phyloP scores from a whole-genome alignment of 257 asterid genomes.

The Solanum etuberosum region DNA sequence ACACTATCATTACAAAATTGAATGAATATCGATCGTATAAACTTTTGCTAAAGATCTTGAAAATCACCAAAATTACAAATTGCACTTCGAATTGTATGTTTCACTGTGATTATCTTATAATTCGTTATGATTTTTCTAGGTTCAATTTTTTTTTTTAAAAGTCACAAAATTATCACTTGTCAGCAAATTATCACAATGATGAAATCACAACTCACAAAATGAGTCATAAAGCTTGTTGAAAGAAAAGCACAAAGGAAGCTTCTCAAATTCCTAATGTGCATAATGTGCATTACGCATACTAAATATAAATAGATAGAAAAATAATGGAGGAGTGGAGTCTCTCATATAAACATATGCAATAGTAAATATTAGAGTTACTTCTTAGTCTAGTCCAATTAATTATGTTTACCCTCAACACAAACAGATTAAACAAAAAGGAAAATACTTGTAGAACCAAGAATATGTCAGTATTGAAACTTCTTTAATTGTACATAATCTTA shows the following conservation, averaged over 20 bases:
- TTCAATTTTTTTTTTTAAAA: not conserved
- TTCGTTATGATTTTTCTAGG: not conserved
- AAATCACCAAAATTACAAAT: not conserved
- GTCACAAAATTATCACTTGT: not conserved
- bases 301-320: not conserved
- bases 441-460: not conserved
- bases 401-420: not conserved
- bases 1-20: not conserved
- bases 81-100: not conserved
- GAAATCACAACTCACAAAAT: not conserved
- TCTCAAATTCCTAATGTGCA: not conserved
- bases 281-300: not conserved
- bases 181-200: not conserved
- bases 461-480: not conserved
- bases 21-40: no score
- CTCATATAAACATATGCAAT: not conserved
- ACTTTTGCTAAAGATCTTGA: not conserved
- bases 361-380: not conserved
- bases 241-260: not conserved
- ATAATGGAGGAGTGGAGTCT: not conserved
- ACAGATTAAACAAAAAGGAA: not conserved
- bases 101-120: not conserved
- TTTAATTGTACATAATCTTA: not conserved
- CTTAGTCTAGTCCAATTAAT: not conserved
- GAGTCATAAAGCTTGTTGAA: not conserved